Evolutionary conservation across 176 grass and related monocot species (phyloP).

Genomic region (Cenchrus fungigraminus): DNA sequence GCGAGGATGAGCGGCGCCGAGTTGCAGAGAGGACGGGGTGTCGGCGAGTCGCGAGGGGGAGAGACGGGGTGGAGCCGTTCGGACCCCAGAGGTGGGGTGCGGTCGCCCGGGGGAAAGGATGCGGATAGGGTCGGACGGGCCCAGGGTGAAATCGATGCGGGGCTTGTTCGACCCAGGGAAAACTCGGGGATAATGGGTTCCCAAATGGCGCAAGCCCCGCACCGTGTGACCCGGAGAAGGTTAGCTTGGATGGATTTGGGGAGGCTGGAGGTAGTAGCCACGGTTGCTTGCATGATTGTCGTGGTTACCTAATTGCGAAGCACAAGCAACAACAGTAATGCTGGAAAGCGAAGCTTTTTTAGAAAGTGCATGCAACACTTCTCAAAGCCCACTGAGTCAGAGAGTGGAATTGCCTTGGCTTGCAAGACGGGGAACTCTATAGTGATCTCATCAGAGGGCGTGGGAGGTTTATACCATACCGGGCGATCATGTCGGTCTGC

Average conservation of each 20-base stretch:
- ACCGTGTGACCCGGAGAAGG: no score
- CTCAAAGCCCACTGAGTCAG: not conserved
- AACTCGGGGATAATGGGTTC: no score
- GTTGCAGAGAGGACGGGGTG: no score
- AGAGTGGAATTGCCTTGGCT: not conserved
- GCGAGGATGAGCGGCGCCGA: no score
- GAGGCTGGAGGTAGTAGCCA: not conserved
- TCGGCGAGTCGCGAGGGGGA: no score
- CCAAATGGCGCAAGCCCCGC: no score
- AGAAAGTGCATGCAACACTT: not conserved
- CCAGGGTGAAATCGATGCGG: no score
- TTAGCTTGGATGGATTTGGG: not conserved
- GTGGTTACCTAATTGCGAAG: not conserved
- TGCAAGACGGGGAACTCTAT: not conserved
- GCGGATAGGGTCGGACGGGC: no score
- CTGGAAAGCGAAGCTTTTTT: not conserved
- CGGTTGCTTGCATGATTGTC: not conserved
- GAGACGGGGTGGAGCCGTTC: no score
- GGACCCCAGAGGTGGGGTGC: no score
- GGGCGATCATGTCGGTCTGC: slow-evolving; percentile 68
- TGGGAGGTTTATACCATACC: slow-evolving; percentile 19
- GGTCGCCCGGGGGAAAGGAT: no score
- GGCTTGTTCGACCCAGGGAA: no score
- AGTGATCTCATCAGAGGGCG: not conserved
- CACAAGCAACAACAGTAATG: not conserved